Base-by-base conservation (phyloP, 805 yeast species). In the Scheffersomyces stipitis region DNA sequence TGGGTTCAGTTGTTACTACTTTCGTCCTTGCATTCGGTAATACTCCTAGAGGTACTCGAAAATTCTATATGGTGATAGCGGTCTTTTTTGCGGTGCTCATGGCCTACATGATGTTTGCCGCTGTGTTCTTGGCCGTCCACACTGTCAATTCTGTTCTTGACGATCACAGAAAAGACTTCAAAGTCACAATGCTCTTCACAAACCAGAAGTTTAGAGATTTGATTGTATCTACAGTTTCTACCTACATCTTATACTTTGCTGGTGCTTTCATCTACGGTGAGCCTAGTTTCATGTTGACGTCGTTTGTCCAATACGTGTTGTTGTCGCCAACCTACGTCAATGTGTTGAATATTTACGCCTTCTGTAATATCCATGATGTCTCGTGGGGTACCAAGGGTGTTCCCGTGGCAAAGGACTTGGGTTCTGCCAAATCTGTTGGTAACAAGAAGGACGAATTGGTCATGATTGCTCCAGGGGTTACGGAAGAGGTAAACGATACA, bases 371-470 rank as follows among this genome's bases (percentile, higher is more conserved):
- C 42, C 96, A 91, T 60, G 99, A 91, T 68, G 81, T 91, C 32
- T 86, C 96, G 5, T 91, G 98, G 98, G 98, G 98, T 58, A 91
- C 96, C 3, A 87, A 90, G 60, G 96, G 96, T 32, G 87, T 82
- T 34, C 80, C 78, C 8, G 51, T 49, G 34, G 79, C 69, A 55
- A 77, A 69, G 64, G 95, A 76, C 60, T 71, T 93, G 51, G 98
- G 97, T 42, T 80, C 83, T 30, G 96, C 96, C 16, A 86, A 83
- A 51, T 57, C 86, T 3, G 72, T 60, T 2, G 60, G 60, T 13
- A 45, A 34, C 20, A 63, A 64, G 35, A 62, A 60, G 36, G 68
- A 64, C 38, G 66, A 65, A 37, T 53, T 69, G 49, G 65, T 69
- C 30, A 64, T 64, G 60, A 58, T 66, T 30, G 69, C 55, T 22